Conservation (phyloP, 2,329 filamentous ascomycete genomes). For the Colletotrichum eleusines region DNA sequence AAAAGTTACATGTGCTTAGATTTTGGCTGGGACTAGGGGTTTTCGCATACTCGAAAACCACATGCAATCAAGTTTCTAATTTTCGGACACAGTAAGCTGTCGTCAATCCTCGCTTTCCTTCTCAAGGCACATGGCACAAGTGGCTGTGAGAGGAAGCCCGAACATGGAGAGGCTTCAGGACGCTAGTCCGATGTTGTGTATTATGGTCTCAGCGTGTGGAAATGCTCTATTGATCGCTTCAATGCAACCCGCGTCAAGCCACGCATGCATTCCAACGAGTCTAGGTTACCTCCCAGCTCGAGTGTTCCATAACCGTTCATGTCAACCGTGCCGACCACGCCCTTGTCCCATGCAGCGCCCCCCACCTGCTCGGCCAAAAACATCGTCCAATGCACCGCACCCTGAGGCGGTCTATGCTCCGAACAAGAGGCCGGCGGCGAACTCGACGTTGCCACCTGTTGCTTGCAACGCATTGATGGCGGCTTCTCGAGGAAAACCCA, state of each 20-base stretch:
- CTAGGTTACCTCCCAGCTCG: constrained; percentile 14
- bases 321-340: constrained; percentile 12
- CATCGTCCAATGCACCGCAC: not conserved
- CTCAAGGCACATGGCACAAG: not conserved
- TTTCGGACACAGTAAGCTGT: not conserved
- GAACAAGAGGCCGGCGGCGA: constrained; percentile 85
- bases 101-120: not conserved
- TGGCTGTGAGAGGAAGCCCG: not conserved
- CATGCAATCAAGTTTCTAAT: not conserved
- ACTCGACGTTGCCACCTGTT: constrained; percentile 86
- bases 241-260: constrained; percentile 7
- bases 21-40: not conserved
- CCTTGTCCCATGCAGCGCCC: constrained; percentile 15
- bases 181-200: not conserved
- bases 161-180: not conserved
- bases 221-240: constrained; percentile 16
- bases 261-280: constrained; percentile 23
- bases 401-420: constrained; percentile 52
- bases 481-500: constrained; percentile 82
- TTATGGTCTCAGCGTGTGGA: not conserved
- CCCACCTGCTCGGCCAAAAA: not conserved
- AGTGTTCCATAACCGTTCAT: not conserved
- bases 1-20: constrained; percentile 22
- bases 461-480: constrained; percentile 86
- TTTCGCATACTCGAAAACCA: not conserved